Percentiles rank a stretch among this genome's conserved stretches.
phyloP scores from a whole-genome alignment of 768 basidiomycete genomes.

The Boletus rubroflammeus region DNA sequence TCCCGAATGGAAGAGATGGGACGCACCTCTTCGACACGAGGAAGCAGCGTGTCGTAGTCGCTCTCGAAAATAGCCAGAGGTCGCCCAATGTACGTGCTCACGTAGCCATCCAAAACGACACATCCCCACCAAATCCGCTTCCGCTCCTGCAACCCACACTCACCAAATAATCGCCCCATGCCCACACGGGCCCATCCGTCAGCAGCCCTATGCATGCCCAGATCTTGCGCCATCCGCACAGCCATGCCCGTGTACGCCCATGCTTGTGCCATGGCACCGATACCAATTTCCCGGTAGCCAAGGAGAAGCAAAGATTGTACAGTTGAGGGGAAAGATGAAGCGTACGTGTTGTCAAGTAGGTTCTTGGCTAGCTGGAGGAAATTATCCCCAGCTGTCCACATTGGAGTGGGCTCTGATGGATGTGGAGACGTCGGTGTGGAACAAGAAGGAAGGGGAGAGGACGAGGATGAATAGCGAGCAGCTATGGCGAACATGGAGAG shows the following conservation, averaged over 20 bases:
- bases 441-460: constrained; percentile 27
- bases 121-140: constrained; percentile 77
- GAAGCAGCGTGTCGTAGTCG: constrained; percentile 73
- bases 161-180: constrained; percentile 55
- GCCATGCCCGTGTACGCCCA: constrained; percentile 89
- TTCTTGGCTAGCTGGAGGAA: constrained; percentile 66
- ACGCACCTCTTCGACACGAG: constrained; percentile 54
- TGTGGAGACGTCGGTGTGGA: constrained; percentile 29
- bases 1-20: neutral
- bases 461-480: constrained; percentile 56
- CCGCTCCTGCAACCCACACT: constrained; percentile 64
- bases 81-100: constrained; percentile 75
- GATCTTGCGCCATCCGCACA: constrained; percentile 88
- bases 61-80: constrained; percentile 71
- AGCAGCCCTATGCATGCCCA: constrained; percentile 78
- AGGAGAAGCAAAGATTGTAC: constrained; percentile 78
- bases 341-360: constrained; percentile 63
- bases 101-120: constrained; percentile 75
- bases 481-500: constrained; percentile 84
- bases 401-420: constrained; percentile 47
- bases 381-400: constrained; percentile 80
- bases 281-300: constrained; percentile 82
- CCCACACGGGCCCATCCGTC: constrained; percentile 70
- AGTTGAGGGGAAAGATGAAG: constrained; percentile 68
- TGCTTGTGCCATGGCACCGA: constrained; percentile 84